Percentiles rank a stretch among this genome's conserved stretches.
Evolutionary conservation across 305 asterid genomes (phyloP).

Genomic region (Plantago lanceolata): DNA sequence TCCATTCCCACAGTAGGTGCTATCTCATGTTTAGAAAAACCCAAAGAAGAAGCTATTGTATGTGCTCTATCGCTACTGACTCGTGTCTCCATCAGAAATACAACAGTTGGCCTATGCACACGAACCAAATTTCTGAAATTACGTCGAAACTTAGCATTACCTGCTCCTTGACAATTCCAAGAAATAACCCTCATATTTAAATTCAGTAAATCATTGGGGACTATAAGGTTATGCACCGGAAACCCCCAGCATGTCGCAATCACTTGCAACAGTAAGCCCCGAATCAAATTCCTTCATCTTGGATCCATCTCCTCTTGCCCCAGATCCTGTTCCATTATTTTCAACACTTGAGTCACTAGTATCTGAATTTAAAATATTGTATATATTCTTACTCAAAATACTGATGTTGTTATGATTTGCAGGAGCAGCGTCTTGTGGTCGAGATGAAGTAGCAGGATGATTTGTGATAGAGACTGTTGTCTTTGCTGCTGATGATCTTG

Average conservation of each 20-base stretch:
- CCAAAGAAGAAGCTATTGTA: neutral
- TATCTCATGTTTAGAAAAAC: neutral
- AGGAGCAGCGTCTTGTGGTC: too few relatives aligned
- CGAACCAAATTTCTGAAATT: neutral
- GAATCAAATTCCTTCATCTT: neutral
- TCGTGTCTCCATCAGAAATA: neutral
- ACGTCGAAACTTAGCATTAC: neutral
- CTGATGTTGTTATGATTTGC: too few relatives aligned
- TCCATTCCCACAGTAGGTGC: neutral
- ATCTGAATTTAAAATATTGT: too few relatives aligned
- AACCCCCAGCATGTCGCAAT: neutral
- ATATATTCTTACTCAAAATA: too few relatives aligned
- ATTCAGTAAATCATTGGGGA: neutral
- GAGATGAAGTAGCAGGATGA: too few relatives aligned
- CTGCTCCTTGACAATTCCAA: conserved; percentile 5
- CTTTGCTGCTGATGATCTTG: too few relatives aligned
- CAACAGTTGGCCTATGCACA: neutral
- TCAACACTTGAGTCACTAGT: too few relatives aligned
- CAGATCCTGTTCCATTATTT: too few relatives aligned
- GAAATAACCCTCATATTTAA: neutral
- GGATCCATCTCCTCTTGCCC: neutral
- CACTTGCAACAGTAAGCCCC: neutral
- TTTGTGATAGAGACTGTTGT: too few relatives aligned
- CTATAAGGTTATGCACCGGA: neutral
- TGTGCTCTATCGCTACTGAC: neutral